Evolutionary conservation across 345 rosid genomes (phyloP).

Genomic region (Ricinus communis): DNA sequence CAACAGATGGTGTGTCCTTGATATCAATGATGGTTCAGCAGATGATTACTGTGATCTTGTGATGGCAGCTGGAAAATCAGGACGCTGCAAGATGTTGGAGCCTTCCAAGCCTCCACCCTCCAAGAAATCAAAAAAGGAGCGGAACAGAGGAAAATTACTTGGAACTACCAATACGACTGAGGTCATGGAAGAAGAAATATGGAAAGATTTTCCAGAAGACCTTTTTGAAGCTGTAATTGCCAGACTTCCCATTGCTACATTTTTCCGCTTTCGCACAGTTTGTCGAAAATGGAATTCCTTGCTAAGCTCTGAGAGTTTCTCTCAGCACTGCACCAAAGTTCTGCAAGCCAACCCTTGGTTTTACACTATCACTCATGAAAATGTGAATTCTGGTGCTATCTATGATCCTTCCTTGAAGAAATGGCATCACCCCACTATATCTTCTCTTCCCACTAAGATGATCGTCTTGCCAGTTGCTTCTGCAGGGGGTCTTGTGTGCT

Average conservation of each 20-base stretch:
- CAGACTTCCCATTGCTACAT: constrained; percentile 76
- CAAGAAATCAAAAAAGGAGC: constrained; percentile 75
- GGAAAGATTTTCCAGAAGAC: constrained; percentile 95
- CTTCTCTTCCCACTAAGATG: constrained; percentile 65
- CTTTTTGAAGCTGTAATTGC: constrained; percentile 90
- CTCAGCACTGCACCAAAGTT: constrained; percentile 59
- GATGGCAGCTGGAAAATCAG: constrained; percentile 81
- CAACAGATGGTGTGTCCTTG: constrained; percentile 67
- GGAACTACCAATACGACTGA: constrained; percentile 40
- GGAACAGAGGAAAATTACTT: constrained; percentile 51
- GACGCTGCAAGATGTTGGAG: constrained; percentile 61
- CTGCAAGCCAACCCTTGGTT: constrained; percentile 77
- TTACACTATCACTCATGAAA: constrained; percentile 83
- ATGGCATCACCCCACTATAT: constrained; percentile 80
- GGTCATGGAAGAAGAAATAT: constrained; percentile 72
- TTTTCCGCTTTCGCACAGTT: constrained; percentile 88
- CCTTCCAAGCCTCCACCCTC: constrained; percentile 65
- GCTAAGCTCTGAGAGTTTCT: constrained; percentile 71
- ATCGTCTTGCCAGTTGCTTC: constrained; percentile 86
- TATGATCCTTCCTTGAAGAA: constrained; percentile 78
- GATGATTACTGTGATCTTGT: constrained; percentile 66
- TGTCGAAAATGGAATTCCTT: constrained; percentile 84
- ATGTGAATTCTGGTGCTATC: constrained; percentile 82
- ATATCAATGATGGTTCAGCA: constrained; percentile 53
- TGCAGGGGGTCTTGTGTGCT: constrained; percentile 94